phyloP scores from a whole-genome alignment of 2,329 filamentous ascomycete species.

The Venturia carpophila region DNA sequence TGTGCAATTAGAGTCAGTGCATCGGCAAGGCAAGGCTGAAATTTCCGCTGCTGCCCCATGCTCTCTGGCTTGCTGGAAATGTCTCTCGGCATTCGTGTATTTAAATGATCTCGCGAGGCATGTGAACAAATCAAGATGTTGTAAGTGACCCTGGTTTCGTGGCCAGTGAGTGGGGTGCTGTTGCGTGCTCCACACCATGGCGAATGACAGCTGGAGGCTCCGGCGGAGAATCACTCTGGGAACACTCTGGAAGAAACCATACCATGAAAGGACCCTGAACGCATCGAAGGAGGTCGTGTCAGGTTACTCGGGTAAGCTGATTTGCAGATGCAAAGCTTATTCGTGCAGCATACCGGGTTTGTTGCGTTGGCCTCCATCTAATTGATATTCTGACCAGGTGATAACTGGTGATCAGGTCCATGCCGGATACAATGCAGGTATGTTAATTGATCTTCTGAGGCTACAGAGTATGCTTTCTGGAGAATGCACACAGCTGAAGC shows the following conservation, averaged over 20 bases:
- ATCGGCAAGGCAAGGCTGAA: background rate
- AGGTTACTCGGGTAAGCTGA: background rate
- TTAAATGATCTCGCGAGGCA: slow-evolving; percentile 1
- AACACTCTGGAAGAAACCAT: slow-evolving; percentile 10
- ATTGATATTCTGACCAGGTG: background rate
- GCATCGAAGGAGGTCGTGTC: background rate
- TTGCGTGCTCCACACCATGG: background rate
- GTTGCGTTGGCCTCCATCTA: background rate
- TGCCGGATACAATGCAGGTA: background rate
- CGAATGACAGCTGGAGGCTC: background rate
- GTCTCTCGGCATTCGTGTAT: background rate
- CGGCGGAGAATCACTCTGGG: background rate
- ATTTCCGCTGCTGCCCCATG: background rate
- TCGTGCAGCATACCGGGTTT: background rate
- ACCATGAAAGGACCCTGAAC: background rate
- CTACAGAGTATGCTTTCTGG: background rate
- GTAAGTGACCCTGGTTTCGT: background rate
- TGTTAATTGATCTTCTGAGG: background rate
- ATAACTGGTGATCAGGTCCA: background rate
- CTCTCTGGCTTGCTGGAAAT: background rate
- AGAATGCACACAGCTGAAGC: background rate
- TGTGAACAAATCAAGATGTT: slow-evolving; percentile 6
- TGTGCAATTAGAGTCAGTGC: background rate
- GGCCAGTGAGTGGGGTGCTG: background rate
- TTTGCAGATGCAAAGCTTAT: background rate